Evolutionary conservation across 2,329 filamentous ascomycete genomes (phyloP).

Genomic region (Aspergillus sp.): DNA sequence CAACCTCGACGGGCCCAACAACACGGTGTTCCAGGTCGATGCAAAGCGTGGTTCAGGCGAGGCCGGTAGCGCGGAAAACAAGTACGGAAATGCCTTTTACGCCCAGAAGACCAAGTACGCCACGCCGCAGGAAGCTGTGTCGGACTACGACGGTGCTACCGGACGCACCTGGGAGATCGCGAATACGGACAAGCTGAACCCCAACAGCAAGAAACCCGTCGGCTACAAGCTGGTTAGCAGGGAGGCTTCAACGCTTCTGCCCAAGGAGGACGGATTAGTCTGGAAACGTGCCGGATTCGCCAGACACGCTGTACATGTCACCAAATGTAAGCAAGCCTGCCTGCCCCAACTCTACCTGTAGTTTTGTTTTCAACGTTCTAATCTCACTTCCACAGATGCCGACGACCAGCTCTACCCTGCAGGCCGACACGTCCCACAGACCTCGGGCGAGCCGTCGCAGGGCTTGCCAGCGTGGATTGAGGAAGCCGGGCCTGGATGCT

Average conservation of each 20-base stretch:
- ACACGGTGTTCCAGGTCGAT: conserved; percentile 78
- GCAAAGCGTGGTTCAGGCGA: conserved; percentile 60
- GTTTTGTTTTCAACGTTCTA: no score
- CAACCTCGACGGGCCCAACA: conserved; percentile 75
- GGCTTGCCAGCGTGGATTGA: conserved; percentile 69
- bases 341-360: background rate
- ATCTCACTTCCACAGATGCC: conserved; percentile 44
- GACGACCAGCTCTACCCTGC: conserved; percentile 79
- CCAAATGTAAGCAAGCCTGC: conserved; percentile 58
- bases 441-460: conserved; percentile 64
- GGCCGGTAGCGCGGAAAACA: conserved; percentile 73
- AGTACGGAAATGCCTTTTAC: conserved; percentile 83
- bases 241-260: conserved; percentile 68
- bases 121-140: conserved; percentile 58
- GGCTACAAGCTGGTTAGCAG: conserved; percentile 84
- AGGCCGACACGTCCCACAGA: conserved; percentile 79
- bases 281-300: conserved; percentile 88
- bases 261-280: conserved; percentile 70
- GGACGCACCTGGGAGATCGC: conserved; percentile 83
- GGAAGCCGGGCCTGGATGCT: conserved; percentile 52
- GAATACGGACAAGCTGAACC: conserved; percentile 76
- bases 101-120: conserved; percentile 71
- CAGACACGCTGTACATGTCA: conserved; percentile 77
- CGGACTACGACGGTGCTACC: conserved; percentile 72
- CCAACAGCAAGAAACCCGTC: conserved; percentile 73